Evolutionary conservation across 257 asterid genomes (phyloP).

Genomic region (Penstemon barbatus): DNA sequence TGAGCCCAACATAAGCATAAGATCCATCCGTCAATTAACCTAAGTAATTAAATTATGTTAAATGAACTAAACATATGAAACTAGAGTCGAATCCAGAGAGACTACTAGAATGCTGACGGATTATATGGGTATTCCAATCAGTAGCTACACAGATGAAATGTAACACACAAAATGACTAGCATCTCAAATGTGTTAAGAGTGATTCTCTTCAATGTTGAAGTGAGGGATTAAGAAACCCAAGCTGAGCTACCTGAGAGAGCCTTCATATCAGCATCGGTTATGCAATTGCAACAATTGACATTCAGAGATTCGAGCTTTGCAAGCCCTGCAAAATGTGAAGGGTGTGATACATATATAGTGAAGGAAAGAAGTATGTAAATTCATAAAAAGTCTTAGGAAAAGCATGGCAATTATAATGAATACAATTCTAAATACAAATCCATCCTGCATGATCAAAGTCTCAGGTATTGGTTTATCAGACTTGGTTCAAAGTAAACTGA

Average conservation of each 20-base stretch:
- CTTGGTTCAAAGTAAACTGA: neutral
- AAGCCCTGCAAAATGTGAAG: constrained; percentile 54
- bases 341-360: neutral
- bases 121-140: neutral
- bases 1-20: neutral
- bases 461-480: neutral
- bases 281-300: constrained; percentile 91
- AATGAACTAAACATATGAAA: no score
- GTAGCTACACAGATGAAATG: neutral
- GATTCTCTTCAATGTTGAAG: neutral
- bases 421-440: constrained; percentile 1
- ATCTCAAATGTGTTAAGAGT: constrained; percentile 11
- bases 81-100: neutral
- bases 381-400: neutral
- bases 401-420: neutral
- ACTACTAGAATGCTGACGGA: neutral
- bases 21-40: neutral
- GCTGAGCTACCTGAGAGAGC: constrained; percentile 65
- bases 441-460: neutral
- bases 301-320: constrained; percentile 83
- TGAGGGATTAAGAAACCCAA: constrained; percentile 10
- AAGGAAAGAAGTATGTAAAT: neutral
- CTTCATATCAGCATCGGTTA: constrained; percentile 84
- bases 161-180: neutral
- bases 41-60: no score